Base-by-base conservation (phyloP, 768 basidiomycete species). In the Lentinula guzmanii region DNA sequence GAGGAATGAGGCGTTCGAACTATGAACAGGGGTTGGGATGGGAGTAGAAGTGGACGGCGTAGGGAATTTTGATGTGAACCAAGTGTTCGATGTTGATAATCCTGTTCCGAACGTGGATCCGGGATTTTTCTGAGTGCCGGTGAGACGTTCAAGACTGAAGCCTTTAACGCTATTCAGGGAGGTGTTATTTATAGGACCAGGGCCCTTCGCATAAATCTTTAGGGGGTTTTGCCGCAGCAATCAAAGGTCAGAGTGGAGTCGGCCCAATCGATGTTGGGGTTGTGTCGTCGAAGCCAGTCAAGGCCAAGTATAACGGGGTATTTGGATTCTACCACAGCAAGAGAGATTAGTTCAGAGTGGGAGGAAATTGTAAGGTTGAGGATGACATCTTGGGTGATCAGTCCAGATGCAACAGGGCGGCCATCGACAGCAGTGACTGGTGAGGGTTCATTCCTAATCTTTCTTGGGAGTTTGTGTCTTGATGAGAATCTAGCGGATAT, bases 401-500 rank as follows among this genome's bases (percentile, higher is more conserved):
- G 65, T 4, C 79, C 79, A 55, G 74, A 76, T n/a, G 72, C 68
- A 41, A 78, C 72, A 10, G 75, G 77, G 48, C 71, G 66, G 62
- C 77, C 66, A 59, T 78, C 75, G 28, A 77, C 70, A 1, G 74
- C 70, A 24, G 71, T 67, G 35, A 78, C 72, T 24, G 76, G 74
- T 53, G 73, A 58, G 11, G 75, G 74, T 15, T 62, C 57, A 33
- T 69, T 58, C 66, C 73, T 73, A 1, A 61, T 45, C 61, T 65
- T 61, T 18, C 69, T 68, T 9, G 74, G 68, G 43, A 77, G 64
- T 15, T 68, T 69, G 54, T 78, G 71, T 6, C 70, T 61, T 35
- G 66, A 55, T 10, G 72, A 68, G 59, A 76, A 78, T 73, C 88
- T 91, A 1, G 61, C 43, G 2, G 67, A 70, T 18, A 72, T 69